Base-by-base conservation (phyloP, 306 rosid species). In the Arachis stenosperma region DNA sequence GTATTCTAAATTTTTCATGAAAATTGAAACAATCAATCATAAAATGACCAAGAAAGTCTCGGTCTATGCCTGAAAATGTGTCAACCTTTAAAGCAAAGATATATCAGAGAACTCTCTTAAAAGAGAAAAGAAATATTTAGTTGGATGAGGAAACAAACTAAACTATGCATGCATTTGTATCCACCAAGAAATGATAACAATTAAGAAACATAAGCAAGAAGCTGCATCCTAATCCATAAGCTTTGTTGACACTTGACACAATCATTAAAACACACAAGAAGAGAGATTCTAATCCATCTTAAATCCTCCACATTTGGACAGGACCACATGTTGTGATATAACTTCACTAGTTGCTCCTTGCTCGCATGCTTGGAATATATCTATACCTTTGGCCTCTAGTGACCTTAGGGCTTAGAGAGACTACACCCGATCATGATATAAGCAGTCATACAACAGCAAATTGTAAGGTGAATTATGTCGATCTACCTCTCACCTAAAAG, bases 121-220 rank as follows among this genome's bases (percentile, higher is more conserved):
- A 69, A 69, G 30, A 74, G 51, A 4, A 22, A 48, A 5, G 7
- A 44, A 63, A 61, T 1, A 30, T 7, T 2, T 39, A 71, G 57
- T 56, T 27, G 30, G 67, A 71, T 47, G 69, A 71, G 58, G 11
- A 65, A 50, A 65, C 57, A 63, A 15, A 27, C 64, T 40, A 58
- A 68, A 12, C 60, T 66, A 17, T 78, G 74, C 75, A 41, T 66
- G 52, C 44, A 50, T 14, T 12, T 12, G 22, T 9, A 57, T 46
- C 73, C 5, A 50, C 70, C 10, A 41, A 11, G 10, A 66, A 70
- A 9, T 36, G 40, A 55, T 9, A 55, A 70, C 71, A 36, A 14
- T 27, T n/a, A 65, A 40, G 74, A 73, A 73, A 79, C 42, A 65
- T 57, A 47, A 40, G 55, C 51, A 72, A 8, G 52, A 48, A 41